phyloP scores from a whole-genome alignment of 2,329 filamentous ascomycete genomes.

The Sclerotinia sclerotiorum region DNA sequence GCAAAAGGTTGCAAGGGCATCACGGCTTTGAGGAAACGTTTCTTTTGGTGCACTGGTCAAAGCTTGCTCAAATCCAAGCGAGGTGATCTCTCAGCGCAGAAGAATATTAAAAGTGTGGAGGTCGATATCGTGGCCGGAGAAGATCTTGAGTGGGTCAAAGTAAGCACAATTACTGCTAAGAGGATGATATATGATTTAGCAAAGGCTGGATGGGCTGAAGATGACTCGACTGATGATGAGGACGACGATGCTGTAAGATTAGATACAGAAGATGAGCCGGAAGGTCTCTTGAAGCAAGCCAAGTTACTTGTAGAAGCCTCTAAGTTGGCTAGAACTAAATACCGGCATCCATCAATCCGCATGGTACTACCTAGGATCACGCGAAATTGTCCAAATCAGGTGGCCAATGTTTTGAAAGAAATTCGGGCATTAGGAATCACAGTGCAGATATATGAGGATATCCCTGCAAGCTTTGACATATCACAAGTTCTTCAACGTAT shows the following conservation, averaged over 20 bases:
- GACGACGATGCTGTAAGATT: constrained; percentile 42
- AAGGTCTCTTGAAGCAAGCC: constrained; percentile 60
- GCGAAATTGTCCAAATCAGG: constrained; percentile 48
- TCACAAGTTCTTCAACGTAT: constrained; percentile 38
- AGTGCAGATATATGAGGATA: constrained; percentile 37
- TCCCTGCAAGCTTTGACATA: constrained; percentile 29
- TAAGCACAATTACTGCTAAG: constrained; percentile 64
- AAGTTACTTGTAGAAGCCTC: constrained; percentile 59
- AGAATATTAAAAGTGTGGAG: constrained; percentile 22
- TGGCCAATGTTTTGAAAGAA: constrained; percentile 56
- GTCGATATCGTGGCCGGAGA: constrained; percentile 65
- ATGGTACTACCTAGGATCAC: constrained; percentile 61
- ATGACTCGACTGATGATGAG: constrained; percentile 46
- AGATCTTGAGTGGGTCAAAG: constrained; percentile 66
- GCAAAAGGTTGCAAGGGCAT: constrained; percentile 59
- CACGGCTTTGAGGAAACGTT: constrained; percentile 56
- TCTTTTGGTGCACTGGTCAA: constrained; percentile 47
- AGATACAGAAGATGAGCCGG: constrained; percentile 41
- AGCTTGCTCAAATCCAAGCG: constrained; percentile 18
- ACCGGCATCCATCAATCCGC: constrained; percentile 57
- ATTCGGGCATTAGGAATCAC: constrained; percentile 51
- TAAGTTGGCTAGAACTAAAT: constrained; percentile 55
- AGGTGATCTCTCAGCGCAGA: constrained; percentile 17
- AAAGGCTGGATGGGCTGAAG: constrained; percentile 61
- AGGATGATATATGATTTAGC: constrained; percentile 67